A percentile compares a stretch with the other conserved stretches of the same genome.
phyloP scores from a whole-genome alignment of 192 early-diverging fungal genomes.

The Backusella westeae region DNA sequence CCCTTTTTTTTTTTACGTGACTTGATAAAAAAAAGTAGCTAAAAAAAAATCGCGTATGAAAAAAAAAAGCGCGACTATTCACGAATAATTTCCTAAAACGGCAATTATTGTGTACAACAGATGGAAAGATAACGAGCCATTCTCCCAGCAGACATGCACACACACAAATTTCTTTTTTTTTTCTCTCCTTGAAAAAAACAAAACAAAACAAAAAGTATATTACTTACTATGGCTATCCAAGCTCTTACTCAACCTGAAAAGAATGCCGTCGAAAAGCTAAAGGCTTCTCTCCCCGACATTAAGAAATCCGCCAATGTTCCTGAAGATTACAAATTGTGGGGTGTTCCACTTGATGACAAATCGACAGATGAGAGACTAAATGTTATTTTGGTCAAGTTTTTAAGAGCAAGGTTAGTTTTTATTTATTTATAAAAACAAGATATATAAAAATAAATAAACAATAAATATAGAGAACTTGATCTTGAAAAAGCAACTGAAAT shows the following conservation, averaged over 20 bases:
- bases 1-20: background rate
- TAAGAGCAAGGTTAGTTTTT: constrained; percentile 45
- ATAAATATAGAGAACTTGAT: constrained; percentile 27
- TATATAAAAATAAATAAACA: background rate
- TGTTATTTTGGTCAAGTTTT: constrained; percentile 57
- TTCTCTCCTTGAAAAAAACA: background rate
- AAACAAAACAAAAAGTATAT: constrained; percentile 6
- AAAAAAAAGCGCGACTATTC: background rate
- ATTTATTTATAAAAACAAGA: background rate
- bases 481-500: constrained; percentile 43
- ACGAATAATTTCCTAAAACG: background rate
- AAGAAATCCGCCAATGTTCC: constrained; percentile 16
- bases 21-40: background rate
- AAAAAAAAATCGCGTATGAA: background rate
- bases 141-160: too few relatives aligned
- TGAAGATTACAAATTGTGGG: constrained; percentile 48
- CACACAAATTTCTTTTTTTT: background rate
- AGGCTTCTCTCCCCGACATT: constrained; percentile 45
- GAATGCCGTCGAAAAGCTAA: constrained; percentile 42
- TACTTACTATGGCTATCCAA: constrained; percentile 21
- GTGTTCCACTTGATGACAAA: constrained; percentile 40
- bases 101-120: background rate
- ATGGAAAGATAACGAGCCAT: background rate
- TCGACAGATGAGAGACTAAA: constrained; percentile 49
- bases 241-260: constrained; percentile 36